Evolutionary conservation across 371 early-diverging fungal species (phyloP).

Genomic region (Cokeromyces recurvatus): DNA sequence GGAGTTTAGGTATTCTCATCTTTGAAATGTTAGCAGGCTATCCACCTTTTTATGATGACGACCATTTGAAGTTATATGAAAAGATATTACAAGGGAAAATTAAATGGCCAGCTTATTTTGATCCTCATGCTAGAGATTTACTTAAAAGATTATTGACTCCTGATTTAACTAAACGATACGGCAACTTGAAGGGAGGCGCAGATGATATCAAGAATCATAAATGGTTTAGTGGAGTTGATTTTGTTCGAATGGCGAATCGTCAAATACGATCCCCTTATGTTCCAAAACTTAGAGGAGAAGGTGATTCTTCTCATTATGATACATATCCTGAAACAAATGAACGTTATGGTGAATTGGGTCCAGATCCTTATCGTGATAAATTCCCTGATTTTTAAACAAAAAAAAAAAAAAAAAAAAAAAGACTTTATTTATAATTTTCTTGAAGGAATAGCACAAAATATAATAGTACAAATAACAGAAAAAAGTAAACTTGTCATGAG

Average conservation of each 20-base stretch:
- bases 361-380: constrained; percentile 33
- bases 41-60: constrained; percentile 98
- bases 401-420: too few relatives aligned
- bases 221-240: constrained; percentile 86
- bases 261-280: constrained; percentile 76
- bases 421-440: constrained; percentile 51
- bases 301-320: constrained; percentile 93
- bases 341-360: constrained; percentile 34
- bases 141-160: constrained; percentile 87
- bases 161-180: constrained; percentile 88
- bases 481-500: constrained; percentile 21
- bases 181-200: constrained; percentile 87
- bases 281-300: constrained; percentile 75
- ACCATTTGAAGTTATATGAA: constrained; percentile 88
- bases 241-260: constrained; percentile 52
- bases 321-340: constrained; percentile 78
- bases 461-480: constrained; percentile 29
- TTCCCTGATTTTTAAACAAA: constrained; percentile 30
- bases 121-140: constrained; percentile 87
- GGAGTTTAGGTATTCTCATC: constrained; percentile 96
- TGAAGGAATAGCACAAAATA: constrained; percentile 42
- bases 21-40: constrained; percentile 36
- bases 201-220: constrained; percentile 84
- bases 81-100: constrained; percentile 88
- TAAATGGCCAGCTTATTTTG: constrained; percentile 89